These are phyloP conservation scores for Calonectria pauciramosa DNA, from an alignment of 2,329 filamentous ascomycete genomes.

Conservation along the genomic window DNA sequence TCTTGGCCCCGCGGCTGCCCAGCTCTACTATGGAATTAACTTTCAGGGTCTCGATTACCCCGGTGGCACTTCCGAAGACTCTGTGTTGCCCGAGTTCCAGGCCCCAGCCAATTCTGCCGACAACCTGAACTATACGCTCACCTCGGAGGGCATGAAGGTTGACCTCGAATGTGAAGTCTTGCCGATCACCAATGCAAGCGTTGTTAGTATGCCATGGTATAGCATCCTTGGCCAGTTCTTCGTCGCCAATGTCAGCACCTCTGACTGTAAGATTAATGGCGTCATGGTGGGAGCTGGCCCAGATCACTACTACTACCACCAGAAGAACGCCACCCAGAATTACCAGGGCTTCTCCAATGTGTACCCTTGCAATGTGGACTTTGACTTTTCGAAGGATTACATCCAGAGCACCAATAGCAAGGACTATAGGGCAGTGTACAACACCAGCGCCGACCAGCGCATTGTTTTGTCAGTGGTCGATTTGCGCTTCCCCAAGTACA, in stretches of 20 bases:
- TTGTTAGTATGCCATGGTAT: conserved; percentile 35
- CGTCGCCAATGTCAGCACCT: conserved; percentile 39
- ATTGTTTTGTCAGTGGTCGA: conserved; percentile 39
- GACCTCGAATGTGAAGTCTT: conserved; percentile 43
- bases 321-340: conserved; percentile 44
- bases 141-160: conserved; percentile 39
- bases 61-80: conserved; percentile 32
- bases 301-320: conserved; percentile 41
- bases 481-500: conserved; percentile 33
- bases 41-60: conserved; percentile 36
- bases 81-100: conserved; percentile 30
- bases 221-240: conserved; percentile 41
- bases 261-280: conserved; percentile 42
- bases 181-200: conserved; percentile 37
- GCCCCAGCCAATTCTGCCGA: conserved; percentile 15
- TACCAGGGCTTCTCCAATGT: conserved; percentile 41
- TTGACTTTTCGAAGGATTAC: conserved; percentile 36
- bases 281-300: conserved; percentile 41
- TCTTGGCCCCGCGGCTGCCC: conserved; percentile 32
- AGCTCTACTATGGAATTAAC: conserved; percentile 36
- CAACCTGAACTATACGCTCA: conserved; percentile 34
- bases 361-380: conserved; percentile 46
- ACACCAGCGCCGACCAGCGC: conserved; percentile 40
- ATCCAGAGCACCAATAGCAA: conserved; percentile 21
- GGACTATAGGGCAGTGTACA: conserved; percentile 29